Conservation (phyloP, 148 eudicot genomes). For the Euryodendron excelsum region DNA sequence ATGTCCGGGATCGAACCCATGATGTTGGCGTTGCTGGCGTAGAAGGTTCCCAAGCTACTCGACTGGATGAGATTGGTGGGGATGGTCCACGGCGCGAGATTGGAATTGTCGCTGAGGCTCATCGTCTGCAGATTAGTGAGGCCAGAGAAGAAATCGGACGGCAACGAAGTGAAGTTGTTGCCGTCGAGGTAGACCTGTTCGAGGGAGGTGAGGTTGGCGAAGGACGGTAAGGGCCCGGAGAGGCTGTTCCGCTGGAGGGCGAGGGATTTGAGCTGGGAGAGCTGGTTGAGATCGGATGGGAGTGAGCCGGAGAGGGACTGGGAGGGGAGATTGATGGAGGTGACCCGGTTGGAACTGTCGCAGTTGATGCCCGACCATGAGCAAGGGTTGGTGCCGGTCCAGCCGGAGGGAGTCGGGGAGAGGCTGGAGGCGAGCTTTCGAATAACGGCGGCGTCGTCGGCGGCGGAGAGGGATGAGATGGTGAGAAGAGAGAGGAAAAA, state of each 20-base stretch:
- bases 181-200: slow-evolving; percentile 31
- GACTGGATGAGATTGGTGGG: slow-evolving; percentile 42
- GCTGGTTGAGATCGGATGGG: slow-evolving; percentile 47
- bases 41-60: slow-evolving; percentile 21
- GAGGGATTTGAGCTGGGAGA: slow-evolving; percentile 49
- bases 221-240: slow-evolving; percentile 55
- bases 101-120: slow-evolving; percentile 34
- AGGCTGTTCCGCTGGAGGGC: slow-evolving; percentile 48
- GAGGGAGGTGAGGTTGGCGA: slow-evolving; percentile 43
- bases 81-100: slow-evolving; percentile 45
- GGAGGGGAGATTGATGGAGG: slow-evolving; percentile 43
- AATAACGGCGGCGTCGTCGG: slow-evolving; percentile 55
- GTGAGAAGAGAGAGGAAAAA: slow-evolving; percentile 19
- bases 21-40: slow-evolving; percentile 37
- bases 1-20: slow-evolving; percentile 56
- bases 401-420: slow-evolving; percentile 40
- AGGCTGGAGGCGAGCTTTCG: slow-evolving; percentile 32
- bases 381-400: slow-evolving; percentile 50
- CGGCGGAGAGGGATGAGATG: slow-evolving; percentile 22
- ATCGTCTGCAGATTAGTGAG: slow-evolving; percentile 40
- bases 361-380: slow-evolving; percentile 56
- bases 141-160: slow-evolving; percentile 39
- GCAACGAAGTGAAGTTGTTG: slow-evolving; percentile 52
- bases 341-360: slow-evolving; percentile 36
- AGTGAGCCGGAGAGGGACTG: slow-evolving; percentile 46